phyloP scores from a whole-genome alignment of 768 basidiomycete genomes.

The Mycena crocata region DNA sequence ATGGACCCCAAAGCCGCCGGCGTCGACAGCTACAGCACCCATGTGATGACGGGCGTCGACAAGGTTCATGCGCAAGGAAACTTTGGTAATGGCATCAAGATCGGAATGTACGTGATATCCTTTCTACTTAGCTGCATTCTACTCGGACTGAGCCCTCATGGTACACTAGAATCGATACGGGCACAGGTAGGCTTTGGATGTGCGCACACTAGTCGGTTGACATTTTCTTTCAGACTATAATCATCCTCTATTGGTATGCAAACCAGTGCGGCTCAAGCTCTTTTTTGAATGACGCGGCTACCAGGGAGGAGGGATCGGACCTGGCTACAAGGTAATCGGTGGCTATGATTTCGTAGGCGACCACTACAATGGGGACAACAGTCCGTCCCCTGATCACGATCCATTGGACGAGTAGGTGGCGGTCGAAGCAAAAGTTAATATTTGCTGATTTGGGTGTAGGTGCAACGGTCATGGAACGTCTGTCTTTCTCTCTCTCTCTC shows the following conservation, averaged over 20 bases:
- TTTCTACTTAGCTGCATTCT: not conserved
- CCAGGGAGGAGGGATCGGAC: slow-evolving; percentile 54
- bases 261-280: too few relatives aligned
- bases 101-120: slow-evolving; percentile 51
- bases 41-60: slow-evolving; percentile 56
- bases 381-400: slow-evolving; percentile 47
- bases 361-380: slow-evolving; percentile 48
- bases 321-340: slow-evolving; percentile 51
- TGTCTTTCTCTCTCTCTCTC: slow-evolving; percentile 40
- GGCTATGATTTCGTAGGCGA: slow-evolving; percentile 59
- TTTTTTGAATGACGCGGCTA: too few relatives aligned
- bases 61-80: slow-evolving; percentile 59
- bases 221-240: too few relatives aligned
- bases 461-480: slow-evolving; percentile 49
- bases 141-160: not conserved
- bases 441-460: slow-evolving; percentile 17
- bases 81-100: slow-evolving; percentile 58
- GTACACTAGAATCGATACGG: slow-evolving; percentile 34
- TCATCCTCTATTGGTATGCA: slow-evolving; percentile 41
- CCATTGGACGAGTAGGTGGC: slow-evolving; percentile 49
- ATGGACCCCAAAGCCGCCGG: slow-evolving; percentile 34
- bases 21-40: slow-evolving; percentile 48
- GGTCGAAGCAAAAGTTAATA: too few relatives aligned
- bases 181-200: slow-evolving; percentile 40
- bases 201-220: too few relatives aligned